Conservation (phyloP, 306 rosid species). For the Begonia loranthoides region DNA sequence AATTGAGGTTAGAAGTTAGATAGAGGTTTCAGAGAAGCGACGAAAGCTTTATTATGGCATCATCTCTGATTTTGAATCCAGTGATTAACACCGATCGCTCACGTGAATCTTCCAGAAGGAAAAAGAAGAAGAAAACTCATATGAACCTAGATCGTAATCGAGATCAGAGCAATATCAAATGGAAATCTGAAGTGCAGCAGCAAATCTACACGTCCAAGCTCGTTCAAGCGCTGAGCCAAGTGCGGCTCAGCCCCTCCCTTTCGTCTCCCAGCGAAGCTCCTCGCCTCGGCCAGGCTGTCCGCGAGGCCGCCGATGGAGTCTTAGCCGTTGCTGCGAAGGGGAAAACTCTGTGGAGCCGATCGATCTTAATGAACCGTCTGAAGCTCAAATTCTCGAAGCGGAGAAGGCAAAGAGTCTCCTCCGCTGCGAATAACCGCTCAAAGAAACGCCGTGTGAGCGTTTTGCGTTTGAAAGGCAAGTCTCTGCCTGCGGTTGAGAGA, state of each 20-base stretch:
- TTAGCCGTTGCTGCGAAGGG: slow-evolving; percentile 78
- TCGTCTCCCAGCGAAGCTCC: slow-evolving; percentile 17
- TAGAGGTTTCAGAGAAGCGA: too few species aligned
- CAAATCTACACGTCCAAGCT: slow-evolving; percentile 67
- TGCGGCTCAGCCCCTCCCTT: slow-evolving; percentile 16
- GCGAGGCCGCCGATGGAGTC: slow-evolving; percentile 74
- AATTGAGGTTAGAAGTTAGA: too few species aligned
- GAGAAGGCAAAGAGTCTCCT: slow-evolving; percentile 20
- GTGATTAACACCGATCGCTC: slow-evolving; percentile 31
- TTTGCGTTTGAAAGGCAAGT: slow-evolving; percentile 51
- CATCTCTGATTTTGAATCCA: slow-evolving; percentile 40
- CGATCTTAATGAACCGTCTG: slow-evolving; percentile 52
- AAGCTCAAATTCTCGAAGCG: slow-evolving; percentile 62
- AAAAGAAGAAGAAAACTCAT: slow-evolving; percentile 47
- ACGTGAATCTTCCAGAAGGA: slow-evolving; percentile 36
- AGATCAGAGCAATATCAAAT: slow-evolving; percentile 25
- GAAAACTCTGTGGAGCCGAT: slow-evolving; percentile 83
- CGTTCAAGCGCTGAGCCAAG: slow-evolving; percentile 45
- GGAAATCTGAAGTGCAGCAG: slow-evolving; percentile 70
- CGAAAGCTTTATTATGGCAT: slow-evolving; percentile 22
- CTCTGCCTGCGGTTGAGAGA: slow-evolving; percentile 59
- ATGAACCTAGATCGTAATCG: slow-evolving; percentile 17
- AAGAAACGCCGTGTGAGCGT: slow-evolving; percentile 63
- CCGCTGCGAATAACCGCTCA: slow-evolving; percentile 21
- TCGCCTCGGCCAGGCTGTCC: slow-evolving; percentile 48